A percentile compares a stretch with the other conserved stretches of the same genome.
Conservation (phyloP, 208 protist species). For the Plasmodiophora brassicae region DNA sequence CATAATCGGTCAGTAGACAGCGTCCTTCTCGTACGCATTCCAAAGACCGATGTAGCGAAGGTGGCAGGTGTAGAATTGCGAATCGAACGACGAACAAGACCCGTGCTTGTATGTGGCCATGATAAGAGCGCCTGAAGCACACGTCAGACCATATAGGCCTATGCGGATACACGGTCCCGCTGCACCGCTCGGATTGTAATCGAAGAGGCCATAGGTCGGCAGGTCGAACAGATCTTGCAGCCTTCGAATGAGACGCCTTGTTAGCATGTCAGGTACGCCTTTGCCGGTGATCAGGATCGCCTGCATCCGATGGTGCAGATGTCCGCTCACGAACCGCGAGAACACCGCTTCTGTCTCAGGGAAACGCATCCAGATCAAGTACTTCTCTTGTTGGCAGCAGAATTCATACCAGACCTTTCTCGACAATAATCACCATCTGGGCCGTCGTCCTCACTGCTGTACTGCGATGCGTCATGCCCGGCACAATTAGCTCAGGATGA, state of each 20-base stretch:
- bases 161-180: not conserved
- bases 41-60: not conserved
- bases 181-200: not conserved
- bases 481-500: not conserved
- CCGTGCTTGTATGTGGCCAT: not conserved
- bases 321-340: not conserved
- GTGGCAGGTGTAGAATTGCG: not conserved
- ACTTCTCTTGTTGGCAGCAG: not conserved
- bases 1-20: no score
- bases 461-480: not conserved
- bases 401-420: not conserved
- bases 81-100: not conserved
- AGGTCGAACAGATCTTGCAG: not conserved
- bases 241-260: not conserved
- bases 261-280: not conserved
- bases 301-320: not conserved
- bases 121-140: not conserved
- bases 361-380: not conserved
- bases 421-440: constrained; percentile 14
- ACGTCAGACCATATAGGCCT: not conserved
- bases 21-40: no score
- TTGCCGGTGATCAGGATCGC: not conserved
- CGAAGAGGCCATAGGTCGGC: constrained; percentile 3
- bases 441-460: not conserved
- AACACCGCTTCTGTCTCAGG: not conserved